phyloP scores from a whole-genome alignment of 768 basidiomycete species.

The Kwoniella mangroviensis region DNA sequence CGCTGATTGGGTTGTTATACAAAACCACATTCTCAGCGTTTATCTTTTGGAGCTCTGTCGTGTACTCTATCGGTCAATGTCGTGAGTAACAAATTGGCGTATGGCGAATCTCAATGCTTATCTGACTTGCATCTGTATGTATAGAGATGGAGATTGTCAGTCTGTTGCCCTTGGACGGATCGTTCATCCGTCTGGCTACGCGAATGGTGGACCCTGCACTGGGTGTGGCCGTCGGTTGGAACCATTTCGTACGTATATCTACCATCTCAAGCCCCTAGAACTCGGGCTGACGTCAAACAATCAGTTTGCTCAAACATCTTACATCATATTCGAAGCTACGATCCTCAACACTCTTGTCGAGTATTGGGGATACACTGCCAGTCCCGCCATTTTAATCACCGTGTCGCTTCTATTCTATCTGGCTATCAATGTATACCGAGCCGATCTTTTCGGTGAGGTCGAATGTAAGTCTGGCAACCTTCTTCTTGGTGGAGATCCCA shows the following conservation, averaged over 20 bases:
- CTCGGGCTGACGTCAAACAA: no score
- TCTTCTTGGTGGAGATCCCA: no score
- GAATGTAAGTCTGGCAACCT: constrained; percentile 20
- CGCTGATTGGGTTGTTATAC: neutral
- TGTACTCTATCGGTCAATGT: constrained; percentile 24
- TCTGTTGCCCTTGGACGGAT: constrained; percentile 34
- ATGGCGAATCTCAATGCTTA: neutral
- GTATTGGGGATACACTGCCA: constrained; percentile 28
- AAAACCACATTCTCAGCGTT: neutral
- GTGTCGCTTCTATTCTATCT: constrained; percentile 21
- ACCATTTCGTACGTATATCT: constrained; percentile 29
- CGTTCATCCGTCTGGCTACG: constrained; percentile 30
- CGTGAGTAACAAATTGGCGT: constrained; percentile 9
- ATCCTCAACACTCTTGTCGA: constrained; percentile 33
- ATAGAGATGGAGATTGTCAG: constrained; percentile 27
- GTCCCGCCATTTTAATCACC: constrained; percentile 32
- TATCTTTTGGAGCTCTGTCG: constrained; percentile 27
- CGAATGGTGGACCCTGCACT: constrained; percentile 35
- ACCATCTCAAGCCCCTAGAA: no score
- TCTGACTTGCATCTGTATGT: neutral
- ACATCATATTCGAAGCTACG: constrained; percentile 31
- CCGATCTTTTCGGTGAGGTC: constrained; percentile 32
- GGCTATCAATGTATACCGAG: constrained; percentile 29
- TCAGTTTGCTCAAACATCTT: constrained; percentile 28
- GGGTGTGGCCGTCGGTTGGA: constrained; percentile 24